phyloP scores from a whole-genome alignment of 306 rosid species.

The Begonia loranthoides region DNA sequence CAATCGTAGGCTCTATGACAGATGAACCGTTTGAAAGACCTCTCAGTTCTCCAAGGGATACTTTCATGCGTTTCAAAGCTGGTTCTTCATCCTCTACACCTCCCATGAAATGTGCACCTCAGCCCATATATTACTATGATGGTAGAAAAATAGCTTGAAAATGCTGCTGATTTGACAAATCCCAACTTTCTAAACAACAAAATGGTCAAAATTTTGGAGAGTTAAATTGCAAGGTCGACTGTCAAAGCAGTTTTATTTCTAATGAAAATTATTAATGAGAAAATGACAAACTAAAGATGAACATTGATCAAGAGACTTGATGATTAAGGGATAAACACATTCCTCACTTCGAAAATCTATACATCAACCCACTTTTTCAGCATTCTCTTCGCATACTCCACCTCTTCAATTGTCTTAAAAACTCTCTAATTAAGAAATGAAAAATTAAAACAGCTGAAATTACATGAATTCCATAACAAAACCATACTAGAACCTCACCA shows the following conservation, averaged over 20 bases:
- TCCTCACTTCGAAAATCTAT: too few species aligned
- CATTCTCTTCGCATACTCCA: too few species aligned
- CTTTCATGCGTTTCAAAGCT: constrained; percentile 82
- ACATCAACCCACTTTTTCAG: too few species aligned
- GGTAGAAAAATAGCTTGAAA: constrained; percentile 15
- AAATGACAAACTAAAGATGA: neutral
- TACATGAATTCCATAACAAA: too few species aligned
- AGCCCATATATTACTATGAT: constrained; percentile 75
- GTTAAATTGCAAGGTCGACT: too few species aligned
- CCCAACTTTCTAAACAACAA: constrained; percentile 27
- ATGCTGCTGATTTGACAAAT: constrained; percentile 11
- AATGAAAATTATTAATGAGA: constrained; percentile 3
- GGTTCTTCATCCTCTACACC: constrained; percentile 99
- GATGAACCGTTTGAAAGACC: constrained; percentile 82
- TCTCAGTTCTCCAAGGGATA: constrained; percentile 47
- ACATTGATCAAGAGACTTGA: neutral
- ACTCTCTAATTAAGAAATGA: too few species aligned
- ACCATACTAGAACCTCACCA: too few species aligned
- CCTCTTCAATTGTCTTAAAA: too few species aligned
- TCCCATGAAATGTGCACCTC: constrained; percentile 99
- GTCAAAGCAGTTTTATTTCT: too few species aligned
- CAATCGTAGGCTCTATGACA: constrained; percentile 41
- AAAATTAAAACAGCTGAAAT: too few species aligned
- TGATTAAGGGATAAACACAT: neutral
- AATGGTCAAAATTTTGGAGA: neutral